Evolutionary conservation across 306 rosid species (phyloP).

Genomic region (Malus sieversii): DNA sequence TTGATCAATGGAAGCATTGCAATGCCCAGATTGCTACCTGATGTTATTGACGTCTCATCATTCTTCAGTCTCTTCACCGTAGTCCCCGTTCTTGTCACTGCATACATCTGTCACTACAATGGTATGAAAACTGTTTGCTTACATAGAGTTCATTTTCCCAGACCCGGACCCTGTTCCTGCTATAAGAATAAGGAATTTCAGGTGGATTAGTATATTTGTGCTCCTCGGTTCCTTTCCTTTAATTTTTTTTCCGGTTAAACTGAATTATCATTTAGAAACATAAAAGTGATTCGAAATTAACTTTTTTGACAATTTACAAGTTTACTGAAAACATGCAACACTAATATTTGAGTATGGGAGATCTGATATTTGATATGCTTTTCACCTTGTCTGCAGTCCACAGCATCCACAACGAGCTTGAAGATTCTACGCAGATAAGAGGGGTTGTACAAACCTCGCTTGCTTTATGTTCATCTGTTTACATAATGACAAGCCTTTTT

Average conservation of each 20-base stretch:
- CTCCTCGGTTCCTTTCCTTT: background rate
- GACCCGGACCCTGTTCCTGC: constrained; percentile 5
- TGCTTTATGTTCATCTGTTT: constrained; percentile 64
- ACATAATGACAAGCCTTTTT: constrained; percentile 71
- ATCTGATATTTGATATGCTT: background rate
- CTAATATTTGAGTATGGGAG: background rate
- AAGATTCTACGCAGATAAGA: constrained; percentile 55
- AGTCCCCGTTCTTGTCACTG: constrained; percentile 75
- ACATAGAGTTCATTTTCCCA: background rate
- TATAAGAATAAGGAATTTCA: background rate
- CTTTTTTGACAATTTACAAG: background rate
- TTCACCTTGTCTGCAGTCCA: constrained; percentile 53
- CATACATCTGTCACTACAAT: constrained; percentile 79
- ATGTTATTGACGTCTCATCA: constrained; percentile 45
- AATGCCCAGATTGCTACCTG: constrained; percentile 75
- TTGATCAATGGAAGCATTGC: constrained; percentile 54
- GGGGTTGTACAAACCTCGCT: constrained; percentile 65
- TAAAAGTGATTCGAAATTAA: background rate
- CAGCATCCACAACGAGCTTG: constrained; percentile 71
- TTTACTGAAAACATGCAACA: background rate
- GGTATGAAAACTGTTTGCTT: constrained; percentile 38
- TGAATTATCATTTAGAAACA: background rate
- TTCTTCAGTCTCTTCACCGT: constrained; percentile 61
- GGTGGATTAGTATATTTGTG: background rate
- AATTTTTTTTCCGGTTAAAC: background rate